Evolutionary conservation across 2,329 filamentous ascomycete species (phyloP).

Genomic region (Sclerotinia borealis): DNA sequence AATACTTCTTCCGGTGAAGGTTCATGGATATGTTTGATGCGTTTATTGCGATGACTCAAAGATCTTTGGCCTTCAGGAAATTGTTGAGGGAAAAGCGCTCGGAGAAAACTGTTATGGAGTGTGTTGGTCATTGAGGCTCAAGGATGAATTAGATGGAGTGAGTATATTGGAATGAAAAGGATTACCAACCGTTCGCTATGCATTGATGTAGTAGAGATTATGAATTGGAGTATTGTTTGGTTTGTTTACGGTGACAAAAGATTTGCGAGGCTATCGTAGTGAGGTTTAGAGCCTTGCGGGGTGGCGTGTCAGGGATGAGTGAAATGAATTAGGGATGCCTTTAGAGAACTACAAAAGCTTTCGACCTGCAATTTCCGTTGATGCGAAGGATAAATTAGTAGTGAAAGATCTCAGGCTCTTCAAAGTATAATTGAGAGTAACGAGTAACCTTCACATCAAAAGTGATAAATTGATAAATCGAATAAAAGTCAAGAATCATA

Average conservation of each 20-base stretch:
- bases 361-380: neutral
- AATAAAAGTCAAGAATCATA: neutral
- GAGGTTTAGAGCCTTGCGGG: neutral
- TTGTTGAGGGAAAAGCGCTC: conserved; percentile 9
- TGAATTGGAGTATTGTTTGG: neutral
- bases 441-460: neutral
- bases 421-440: neutral
- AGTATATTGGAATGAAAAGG: neutral
- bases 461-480: neutral
- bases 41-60: neutral
- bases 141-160: neutral
- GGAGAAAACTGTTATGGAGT: neutral
- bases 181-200: conserved; percentile 3
- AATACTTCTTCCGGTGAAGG: neutral
- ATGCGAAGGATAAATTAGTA: neutral
- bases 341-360: neutral
- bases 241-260: neutral
- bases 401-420: neutral
- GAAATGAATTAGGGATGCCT: neutral
- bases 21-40: neutral
- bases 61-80: neutral
- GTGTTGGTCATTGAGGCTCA: conserved; percentile 4
- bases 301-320: neutral
- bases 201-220: neutral
- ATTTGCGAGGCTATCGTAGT: neutral